Base-by-base conservation (phyloP, 345 rosid genomes). In the Ceriops tagal region DNA sequence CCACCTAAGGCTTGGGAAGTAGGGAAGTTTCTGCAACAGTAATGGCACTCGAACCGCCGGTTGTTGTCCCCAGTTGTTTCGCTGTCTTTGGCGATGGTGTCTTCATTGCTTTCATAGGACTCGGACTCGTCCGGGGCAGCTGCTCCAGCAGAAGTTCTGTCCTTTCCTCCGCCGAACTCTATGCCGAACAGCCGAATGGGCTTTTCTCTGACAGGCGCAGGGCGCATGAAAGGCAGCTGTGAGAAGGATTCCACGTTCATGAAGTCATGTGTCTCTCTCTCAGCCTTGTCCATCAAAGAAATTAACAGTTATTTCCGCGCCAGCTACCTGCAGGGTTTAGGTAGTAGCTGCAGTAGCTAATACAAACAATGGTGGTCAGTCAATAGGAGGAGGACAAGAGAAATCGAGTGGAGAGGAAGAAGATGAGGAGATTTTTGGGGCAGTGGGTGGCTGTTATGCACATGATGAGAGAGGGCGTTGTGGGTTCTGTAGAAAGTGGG, bases 1-100 rank as follows among this genome's bases (percentile, higher is more conserved):
- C 99, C 99, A 35, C 99, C 99, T 37, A 93, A 80, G 75, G 99
- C 99, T 81, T 93, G 99, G 16, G 99, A 93, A 34, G 99, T 93
- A 1, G 96, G 97, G 89, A 93, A 93, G 85, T 93, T 91, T 73
- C 97, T 76, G 76, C 87, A 89, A 61, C 99, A 93, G 62, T 93
- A 93, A 78, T 93, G 97, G 76, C 99, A 93, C 79, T 91, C 98
- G 66, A 93, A 93, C 73, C 95, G 79, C 65, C 96, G 58, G 43
- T 74, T 81, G 71, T 73, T 89, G 28, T 83, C 91, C 16, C 78
- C 84, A 20, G 73, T 22, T 11, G 26, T 73, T 5, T 73, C 80
- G 30, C 73, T 74, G 26, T 80, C 82, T 53, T 79, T 76, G 0
- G 49, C 3, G 49, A n/a, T 20, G 2, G n/a, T 57, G 27, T 78